A percentile compares a stretch with the other conserved stretches of the same genome.
These are phyloP conservation scores for Coemansia sp. DNA, from an alignment of 192 early-diverging fungal genomes.

Conservation along the genomic window DNA sequence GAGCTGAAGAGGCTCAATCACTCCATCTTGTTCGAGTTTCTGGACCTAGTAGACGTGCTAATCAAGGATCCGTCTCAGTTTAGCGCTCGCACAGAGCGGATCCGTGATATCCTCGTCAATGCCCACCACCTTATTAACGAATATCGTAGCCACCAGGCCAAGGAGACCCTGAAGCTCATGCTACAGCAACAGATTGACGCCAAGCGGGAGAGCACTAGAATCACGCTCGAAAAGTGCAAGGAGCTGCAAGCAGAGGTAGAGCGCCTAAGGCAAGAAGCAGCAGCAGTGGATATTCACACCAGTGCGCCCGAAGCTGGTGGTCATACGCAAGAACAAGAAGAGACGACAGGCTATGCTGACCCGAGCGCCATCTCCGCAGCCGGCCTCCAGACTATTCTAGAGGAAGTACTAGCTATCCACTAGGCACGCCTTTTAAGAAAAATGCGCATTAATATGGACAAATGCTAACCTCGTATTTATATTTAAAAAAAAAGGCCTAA, in stretches of 20 bases:
- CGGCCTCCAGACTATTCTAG: background rate
- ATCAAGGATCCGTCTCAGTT: constrained; percentile 57
- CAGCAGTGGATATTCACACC: constrained; percentile 7
- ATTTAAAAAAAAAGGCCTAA: background rate
- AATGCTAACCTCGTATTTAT: background rate
- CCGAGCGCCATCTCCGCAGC: background rate
- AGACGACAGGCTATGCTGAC: background rate
- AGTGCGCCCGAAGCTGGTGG: background rate
- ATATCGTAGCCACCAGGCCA: constrained; percentile 75
- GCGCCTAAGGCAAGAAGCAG: constrained; percentile 23
- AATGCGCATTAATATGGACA: background rate
- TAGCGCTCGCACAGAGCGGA: constrained; percentile 60
- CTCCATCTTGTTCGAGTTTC: constrained; percentile 63
- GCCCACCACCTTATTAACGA: constrained; percentile 84
- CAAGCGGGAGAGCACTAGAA: constrained; percentile 24
- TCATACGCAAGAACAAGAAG: background rate
- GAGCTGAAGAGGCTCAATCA: constrained; percentile 67
- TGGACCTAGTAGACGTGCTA: constrained; percentile 68
- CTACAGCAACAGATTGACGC: constrained; percentile 64
- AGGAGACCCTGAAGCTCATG: constrained; percentile 66
- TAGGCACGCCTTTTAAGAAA: background rate
- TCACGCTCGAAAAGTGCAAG: constrained; percentile 22
- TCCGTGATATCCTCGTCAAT: constrained; percentile 71
- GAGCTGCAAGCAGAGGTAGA: constrained; percentile 23
- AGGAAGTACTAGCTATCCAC: background rate